Evolutionary conservation across 2,329 filamentous ascomycete species (phyloP).

Genomic region (Septoria linicola): DNA sequence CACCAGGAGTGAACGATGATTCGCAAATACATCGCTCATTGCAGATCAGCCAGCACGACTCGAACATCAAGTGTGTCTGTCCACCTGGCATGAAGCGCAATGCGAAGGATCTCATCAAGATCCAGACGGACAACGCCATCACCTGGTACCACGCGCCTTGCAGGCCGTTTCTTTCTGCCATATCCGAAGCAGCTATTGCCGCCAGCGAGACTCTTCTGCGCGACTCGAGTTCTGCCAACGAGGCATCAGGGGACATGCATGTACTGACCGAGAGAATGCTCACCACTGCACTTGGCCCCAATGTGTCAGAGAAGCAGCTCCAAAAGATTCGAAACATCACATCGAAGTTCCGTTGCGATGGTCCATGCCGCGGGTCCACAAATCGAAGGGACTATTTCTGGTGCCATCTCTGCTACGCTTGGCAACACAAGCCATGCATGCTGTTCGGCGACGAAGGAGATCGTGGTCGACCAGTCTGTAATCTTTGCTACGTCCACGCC

Average conservation of each 20-base stretch:
- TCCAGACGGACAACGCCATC: conserved; percentile 3
- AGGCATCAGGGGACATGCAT: neutral
- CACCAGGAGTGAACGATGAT: neutral
- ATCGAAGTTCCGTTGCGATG: conserved; percentile 25
- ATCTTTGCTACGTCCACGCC: conserved; percentile 24
- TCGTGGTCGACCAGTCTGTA: conserved; percentile 25
- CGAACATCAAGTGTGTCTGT: conserved; percentile 18
- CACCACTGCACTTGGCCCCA: conserved; percentile 8
- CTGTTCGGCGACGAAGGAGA: conserved; percentile 23
- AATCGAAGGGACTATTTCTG: conserved; percentile 17
- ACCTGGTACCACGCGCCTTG: conserved; percentile 23
- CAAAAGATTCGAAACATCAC: conserved; percentile 21
- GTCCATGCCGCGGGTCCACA: conserved; percentile 22
- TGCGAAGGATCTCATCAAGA: conserved; percentile 10
- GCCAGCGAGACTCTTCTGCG: neutral
- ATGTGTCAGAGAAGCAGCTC: conserved; percentile 6
- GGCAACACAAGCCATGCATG: conserved; percentile 29
- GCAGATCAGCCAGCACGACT: neutral
- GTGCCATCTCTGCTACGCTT: conserved; percentile 26
- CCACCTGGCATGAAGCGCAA: conserved; percentile 16
- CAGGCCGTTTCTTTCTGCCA: conserved; percentile 13
- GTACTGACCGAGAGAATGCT: conserved; percentile 2
- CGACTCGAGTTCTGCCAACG: neutral
- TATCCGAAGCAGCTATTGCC: conserved; percentile 6
- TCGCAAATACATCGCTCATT: no score